Base-by-base conservation (phyloP, 805 yeast genomes). In the Teunomyces stri region DNA sequence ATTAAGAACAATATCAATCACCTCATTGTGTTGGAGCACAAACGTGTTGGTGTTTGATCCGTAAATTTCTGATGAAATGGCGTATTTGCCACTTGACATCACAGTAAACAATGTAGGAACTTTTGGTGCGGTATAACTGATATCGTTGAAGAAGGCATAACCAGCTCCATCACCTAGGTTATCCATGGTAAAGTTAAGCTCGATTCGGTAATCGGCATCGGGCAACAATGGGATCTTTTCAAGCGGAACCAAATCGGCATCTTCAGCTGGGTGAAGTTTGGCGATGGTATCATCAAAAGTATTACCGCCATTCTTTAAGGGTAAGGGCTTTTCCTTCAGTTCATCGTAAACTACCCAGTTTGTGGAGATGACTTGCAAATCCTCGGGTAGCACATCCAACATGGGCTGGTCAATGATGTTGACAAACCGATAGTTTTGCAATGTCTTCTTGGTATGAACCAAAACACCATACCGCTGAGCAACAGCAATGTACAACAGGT, bases 401-500 rank as follows among this genome's bases (percentile, higher is more conserved):
- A 87, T 86, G 1, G 75, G 71, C 44, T 69, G 71, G 64, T 86
- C 92, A 51, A 84, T 64, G 10, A 75, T 69, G 53, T 81, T 84
- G 75, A 84, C 78, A 48, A 87, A 69, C 3, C 85, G 78, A 60
- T 69, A 85, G 58, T 84, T 82, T 12, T 29, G 28, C 10, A n/a
- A n/a, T 49, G 68, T 74, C 7, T 57, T 60, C 59, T 82, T 82
- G 6, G 94, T 78, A 33, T 74, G 76, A 13, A 89, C 67, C 51
- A 89, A 67, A 1, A 88, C 85, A 34, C 88, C 75, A 60, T 85
- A 80, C 60, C 97, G 74, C 68, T 91, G 97, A 7, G 92, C 97
- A 16, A 86, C 89, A 0, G 92, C 76, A 33, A 87, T 57, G 58
- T 85, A 84, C 27, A 85, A 53, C 61, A 80, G 70, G 27, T 79